Base-by-base conservation (phyloP, 192 early-diverging fungal genomes). In the Endogone sp. region DNA sequence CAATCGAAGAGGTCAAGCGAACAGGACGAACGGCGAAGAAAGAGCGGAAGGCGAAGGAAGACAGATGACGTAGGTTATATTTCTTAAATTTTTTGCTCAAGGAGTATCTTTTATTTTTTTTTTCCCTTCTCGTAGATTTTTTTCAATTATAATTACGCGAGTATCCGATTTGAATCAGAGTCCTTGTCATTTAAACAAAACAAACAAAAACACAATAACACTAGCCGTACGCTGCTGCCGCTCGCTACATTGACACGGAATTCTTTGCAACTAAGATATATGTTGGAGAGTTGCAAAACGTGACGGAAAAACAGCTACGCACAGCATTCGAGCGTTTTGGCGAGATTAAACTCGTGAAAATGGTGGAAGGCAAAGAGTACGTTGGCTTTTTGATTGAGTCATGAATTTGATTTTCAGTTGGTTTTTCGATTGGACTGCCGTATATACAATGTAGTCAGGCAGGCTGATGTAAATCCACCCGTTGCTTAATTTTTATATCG, bases 261-360 rank as follows among this genome's bases (percentile, higher is more conserved):
- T 83, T 83, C 59, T 83, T 79, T 56, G 79, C 79, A 3, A 81
- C 79, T 2, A 83, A 83, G 61, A 81, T 83, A 10, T 83, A 83
- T 65, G 74, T 83, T 22, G 82, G 82, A 13, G 80, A 83, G 56
- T 55, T 83, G n/a, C 44, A 63, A 29, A 60, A 69, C 23, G 75
- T 79, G 3, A 62, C 71, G 16, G 61, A 70, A 59, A 59, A 73
- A 30, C 32, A 65, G 30, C 28, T 79, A 10, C 65, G 76, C 29
- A 56, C 70, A 4, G 44, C 78, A 23, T 83, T 83, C 65, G 64
- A 72, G 29, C 76, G 75, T 4, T 83, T 81, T 69, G 82, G 82
- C 0, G 72, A 74, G 11, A 75, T 83, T 69, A 73, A 76, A 8
- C 74, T 80, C 27, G 73, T 83, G 59, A 81, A 81, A 65, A 60